These are phyloP conservation scores for Aspergillus amoenus DNA, from an alignment of 2,329 filamentous ascomycete genomes.

Conservation along the genomic window DNA sequence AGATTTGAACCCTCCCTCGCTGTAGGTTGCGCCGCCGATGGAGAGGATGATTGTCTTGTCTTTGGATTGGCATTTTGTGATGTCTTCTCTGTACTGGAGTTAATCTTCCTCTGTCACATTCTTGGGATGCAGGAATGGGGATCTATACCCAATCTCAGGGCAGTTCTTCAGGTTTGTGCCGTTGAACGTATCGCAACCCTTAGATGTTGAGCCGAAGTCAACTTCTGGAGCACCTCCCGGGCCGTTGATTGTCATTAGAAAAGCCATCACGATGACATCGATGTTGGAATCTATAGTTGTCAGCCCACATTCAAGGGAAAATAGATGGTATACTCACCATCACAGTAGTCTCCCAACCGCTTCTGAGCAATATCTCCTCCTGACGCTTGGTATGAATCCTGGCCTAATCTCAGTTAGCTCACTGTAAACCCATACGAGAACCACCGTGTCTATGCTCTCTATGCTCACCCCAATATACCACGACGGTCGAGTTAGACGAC, in stretches of 20 bases:
- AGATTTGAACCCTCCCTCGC: slow-evolving; percentile 65
- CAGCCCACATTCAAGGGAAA: background rate
- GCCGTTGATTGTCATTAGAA: slow-evolving; percentile 58
- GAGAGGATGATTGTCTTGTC: slow-evolving; percentile 73
- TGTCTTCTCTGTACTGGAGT: slow-evolving; percentile 40
- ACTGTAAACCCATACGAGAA: background rate
- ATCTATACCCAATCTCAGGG: slow-evolving; percentile 60
- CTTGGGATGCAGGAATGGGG: background rate
- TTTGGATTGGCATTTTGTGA: slow-evolving; percentile 60
- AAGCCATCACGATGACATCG: slow-evolving; percentile 59
- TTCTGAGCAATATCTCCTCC: slow-evolving; percentile 53
- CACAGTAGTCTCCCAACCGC: slow-evolving; percentile 59
- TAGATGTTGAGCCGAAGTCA: slow-evolving; percentile 66
- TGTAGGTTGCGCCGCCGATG: slow-evolving; percentile 69
- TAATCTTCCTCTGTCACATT: background rate
- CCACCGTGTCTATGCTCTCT: background rate
- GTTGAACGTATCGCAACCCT: slow-evolving; percentile 59
- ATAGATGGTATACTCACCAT: slow-evolving; percentile 45
- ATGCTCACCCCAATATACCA: slow-evolving; percentile 62
- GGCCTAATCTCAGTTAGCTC: slow-evolving; percentile 39
- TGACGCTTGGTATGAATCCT: slow-evolving; percentile 58
- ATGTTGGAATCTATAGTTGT: slow-evolving; percentile 26
- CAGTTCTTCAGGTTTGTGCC: slow-evolving; percentile 62
- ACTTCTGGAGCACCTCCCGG: slow-evolving; percentile 51
- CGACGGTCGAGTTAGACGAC: slow-evolving; percentile 39